Percentiles rank a stretch among this genome's conserved stretches.
Conservation (phyloP, 345 rosid genomes). For the Excoecaria agallocha region DNA sequence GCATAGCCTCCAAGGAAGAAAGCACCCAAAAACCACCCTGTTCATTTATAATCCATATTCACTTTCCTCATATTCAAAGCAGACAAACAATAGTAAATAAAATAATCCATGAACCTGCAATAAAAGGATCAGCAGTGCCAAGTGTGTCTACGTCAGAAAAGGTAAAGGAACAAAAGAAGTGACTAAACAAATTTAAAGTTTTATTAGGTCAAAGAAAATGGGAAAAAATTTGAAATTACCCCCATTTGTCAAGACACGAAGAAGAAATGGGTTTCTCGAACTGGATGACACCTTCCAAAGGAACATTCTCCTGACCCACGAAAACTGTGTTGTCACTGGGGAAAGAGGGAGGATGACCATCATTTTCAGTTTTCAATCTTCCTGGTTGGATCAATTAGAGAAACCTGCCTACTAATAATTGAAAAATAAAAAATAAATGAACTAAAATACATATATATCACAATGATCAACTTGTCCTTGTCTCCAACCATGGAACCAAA, state of each 20-base stretch:
- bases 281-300: slow-evolving; percentile 89
- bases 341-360: slow-evolving; percentile 31
- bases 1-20: slow-evolving; percentile 87
- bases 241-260: slow-evolving; percentile 61
- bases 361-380: too few relatives aligned
- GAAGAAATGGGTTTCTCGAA: slow-evolving; percentile 64
- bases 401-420: too few relatives aligned
- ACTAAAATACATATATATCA: too few relatives aligned
- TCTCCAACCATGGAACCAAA: too few relatives aligned
- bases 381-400: too few relatives aligned
- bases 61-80: neutral
- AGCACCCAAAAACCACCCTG: slow-evolving; percentile 94
- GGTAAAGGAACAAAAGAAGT: neutral
- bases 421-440: too few relatives aligned
- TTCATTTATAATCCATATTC: slow-evolving; percentile 16
- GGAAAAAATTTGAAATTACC: slow-evolving; percentile 34
- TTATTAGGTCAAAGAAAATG: neutral
- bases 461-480: too few relatives aligned
- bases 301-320: slow-evolving; percentile 62
- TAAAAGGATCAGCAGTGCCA: slow-evolving; percentile 94
- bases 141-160: slow-evolving; percentile 52
- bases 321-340: slow-evolving; percentile 42
- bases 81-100: neutral
- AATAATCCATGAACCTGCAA: slow-evolving; percentile 53
- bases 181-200: neutral